A percentile compares a stretch with the other conserved stretches of the same genome.
phyloP scores from a whole-genome alignment of 225 moss, liverwort and hornwort genomes.

The Sphagnum tenellum region DNA sequence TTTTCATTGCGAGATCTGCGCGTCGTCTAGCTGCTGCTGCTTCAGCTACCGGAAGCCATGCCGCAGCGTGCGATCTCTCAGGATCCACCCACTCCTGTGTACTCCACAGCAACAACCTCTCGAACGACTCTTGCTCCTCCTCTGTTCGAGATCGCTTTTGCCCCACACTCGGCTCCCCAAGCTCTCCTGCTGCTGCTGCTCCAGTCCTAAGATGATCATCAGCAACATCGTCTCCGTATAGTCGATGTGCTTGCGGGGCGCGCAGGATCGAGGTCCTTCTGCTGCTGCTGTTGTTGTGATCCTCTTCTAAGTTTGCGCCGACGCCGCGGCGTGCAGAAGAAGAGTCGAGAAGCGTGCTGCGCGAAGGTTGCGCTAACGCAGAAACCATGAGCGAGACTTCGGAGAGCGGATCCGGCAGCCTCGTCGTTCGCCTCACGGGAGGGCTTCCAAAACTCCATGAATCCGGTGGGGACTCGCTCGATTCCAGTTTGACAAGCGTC shows the following conservation, averaged over 20 bases:
- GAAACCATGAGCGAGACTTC: constrained; percentile 27
- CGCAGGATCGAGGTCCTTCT: no score
- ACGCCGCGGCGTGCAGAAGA: neutral
- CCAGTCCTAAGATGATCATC: constrained; percentile 15
- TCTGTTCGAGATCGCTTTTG: constrained; percentile 32
- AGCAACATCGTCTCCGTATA: constrained; percentile 4
- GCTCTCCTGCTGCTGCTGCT: no score
- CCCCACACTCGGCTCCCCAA: no score
- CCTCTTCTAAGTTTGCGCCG: neutral
- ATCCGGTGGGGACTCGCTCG: constrained; percentile 30
- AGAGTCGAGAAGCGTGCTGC: neutral
- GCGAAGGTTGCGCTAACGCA: constrained; percentile 26
- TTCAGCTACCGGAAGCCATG: constrained; percentile 35
- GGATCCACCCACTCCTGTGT: constrained; percentile 22
- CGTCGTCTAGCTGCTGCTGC: constrained; percentile 36
- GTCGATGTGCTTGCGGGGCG: neutral
- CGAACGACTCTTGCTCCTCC: constrained; percentile 2
- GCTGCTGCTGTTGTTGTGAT: no score
- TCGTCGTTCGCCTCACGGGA: neutral
- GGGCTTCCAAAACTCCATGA: constrained; percentile 18
- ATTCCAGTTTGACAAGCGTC: constrained; percentile 49
- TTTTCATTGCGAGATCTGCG: no score
- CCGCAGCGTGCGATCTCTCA: constrained; percentile 16
- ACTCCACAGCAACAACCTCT: neutral
- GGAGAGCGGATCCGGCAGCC: constrained; percentile 14